Evolutionary conservation across 2,329 filamentous ascomycete genomes (phyloP).

Genomic region (Exophiala spinifera): DNA sequence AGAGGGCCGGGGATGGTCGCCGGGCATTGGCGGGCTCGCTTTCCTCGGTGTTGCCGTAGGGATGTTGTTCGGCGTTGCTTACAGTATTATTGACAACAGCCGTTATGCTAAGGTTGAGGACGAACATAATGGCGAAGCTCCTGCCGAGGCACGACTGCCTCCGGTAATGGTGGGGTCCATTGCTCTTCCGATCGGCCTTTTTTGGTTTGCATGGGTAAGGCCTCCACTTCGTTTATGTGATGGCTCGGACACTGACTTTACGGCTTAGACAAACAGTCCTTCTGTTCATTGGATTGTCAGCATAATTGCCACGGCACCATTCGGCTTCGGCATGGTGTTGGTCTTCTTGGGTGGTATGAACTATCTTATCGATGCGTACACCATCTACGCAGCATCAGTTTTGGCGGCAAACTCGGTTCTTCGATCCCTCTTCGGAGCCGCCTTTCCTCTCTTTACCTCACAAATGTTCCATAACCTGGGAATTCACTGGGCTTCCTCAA

Average conservation of each 20-base stretch:
- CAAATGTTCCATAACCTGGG: conserved; percentile 53
- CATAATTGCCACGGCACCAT: conserved; percentile 41
- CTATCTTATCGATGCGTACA: conserved; percentile 44
- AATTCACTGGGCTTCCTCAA: conserved; percentile 70
- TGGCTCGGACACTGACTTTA: neutral
- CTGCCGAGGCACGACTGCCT: conserved; percentile 62
- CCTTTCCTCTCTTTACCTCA: conserved; percentile 65
- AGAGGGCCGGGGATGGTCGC: conserved; percentile 55
- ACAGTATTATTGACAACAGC: conserved; percentile 41
- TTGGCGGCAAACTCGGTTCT: conserved; percentile 46
- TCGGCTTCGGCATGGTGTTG: conserved; percentile 43
- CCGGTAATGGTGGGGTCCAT: conserved; percentile 58
- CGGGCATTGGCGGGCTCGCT: conserved; percentile 59
- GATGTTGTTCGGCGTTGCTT: conserved; percentile 39
- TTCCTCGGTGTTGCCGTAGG: conserved; percentile 63
- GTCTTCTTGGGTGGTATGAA: conserved; percentile 42
- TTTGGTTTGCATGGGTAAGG: conserved; percentile 61
- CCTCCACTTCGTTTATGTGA: neutral
- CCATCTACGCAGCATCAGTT: conserved; percentile 39
- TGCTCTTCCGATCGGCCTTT: conserved; percentile 61
- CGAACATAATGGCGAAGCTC: conserved; percentile 53
- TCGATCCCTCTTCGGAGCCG: conserved; percentile 45
- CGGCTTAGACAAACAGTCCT: conserved; percentile 48
- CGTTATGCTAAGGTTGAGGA: conserved; percentile 41
- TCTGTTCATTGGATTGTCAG: conserved; percentile 54